A percentile compares a stretch with the other conserved stretches of the same genome.
Evolutionary conservation across 2,329 filamentous ascomycete genomes (phyloP).

Genomic region (Ramichloridium luteum): DNA sequence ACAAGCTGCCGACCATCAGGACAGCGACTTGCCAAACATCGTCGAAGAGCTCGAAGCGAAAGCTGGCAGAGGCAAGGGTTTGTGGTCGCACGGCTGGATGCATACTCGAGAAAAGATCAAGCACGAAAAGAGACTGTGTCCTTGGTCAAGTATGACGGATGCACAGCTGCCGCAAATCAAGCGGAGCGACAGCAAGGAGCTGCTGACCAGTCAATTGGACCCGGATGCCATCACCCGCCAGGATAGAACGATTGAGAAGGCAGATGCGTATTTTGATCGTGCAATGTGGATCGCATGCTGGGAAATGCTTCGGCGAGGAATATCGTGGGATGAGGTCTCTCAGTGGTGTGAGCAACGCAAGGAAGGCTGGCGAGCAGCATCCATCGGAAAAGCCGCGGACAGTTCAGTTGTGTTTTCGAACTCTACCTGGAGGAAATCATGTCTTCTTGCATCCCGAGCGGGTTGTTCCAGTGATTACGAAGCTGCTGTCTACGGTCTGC

Average conservation of each 20-base stretch:
- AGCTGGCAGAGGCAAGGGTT: constrained; percentile 59
- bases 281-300: constrained; percentile 91
- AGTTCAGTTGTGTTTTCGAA: constrained; percentile 33
- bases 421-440: constrained; percentile 58
- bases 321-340: constrained; percentile 57
- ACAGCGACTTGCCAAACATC: constrained; percentile 61
- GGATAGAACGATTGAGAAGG: constrained; percentile 58
- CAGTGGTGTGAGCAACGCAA: constrained; percentile 79
- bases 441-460: constrained; percentile 55
- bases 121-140: constrained; percentile 67
- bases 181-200: constrained; percentile 42
- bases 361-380: constrained; percentile 79
- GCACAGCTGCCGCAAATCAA: constrained; percentile 37
- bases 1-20: constrained; percentile 54
- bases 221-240: constrained; percentile 82
- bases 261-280: constrained; percentile 80
- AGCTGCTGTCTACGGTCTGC: constrained; percentile 74
- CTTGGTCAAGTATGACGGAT: constrained; percentile 35
- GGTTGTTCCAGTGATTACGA: constrained; percentile 65
- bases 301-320: constrained; percentile 81
- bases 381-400: constrained; percentile 50
- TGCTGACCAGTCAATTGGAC: constrained; percentile 75
- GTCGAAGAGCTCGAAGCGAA: constrained; percentile 56
- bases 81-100: constrained; percentile 81
- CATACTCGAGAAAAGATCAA: constrained; percentile 87